Evolutionary conservation across 345 rosid genomes (phyloP).

Genomic region (Corchorus olitorius): DNA sequence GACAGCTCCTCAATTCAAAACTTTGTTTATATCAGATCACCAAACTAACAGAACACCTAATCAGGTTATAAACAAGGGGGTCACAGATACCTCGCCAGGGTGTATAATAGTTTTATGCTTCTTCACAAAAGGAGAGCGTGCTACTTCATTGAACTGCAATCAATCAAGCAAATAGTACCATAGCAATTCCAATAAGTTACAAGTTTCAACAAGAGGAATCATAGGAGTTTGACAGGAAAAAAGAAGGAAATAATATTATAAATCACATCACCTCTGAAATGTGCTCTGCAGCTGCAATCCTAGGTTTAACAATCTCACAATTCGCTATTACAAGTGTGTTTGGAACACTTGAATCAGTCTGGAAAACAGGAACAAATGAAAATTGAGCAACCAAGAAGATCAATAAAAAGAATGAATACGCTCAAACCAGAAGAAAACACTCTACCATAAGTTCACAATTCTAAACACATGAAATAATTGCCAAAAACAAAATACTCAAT

Average conservation of each 20-base stretch:
- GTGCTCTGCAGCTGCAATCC: conserved; percentile 93
- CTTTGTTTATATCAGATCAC: neutral
- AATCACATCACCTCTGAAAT: conserved; percentile 60
- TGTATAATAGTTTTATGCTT: conserved; percentile 65
- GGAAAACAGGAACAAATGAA: conserved; percentile 20
- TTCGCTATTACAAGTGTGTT: conserved; percentile 85
- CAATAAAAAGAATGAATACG: neutral
- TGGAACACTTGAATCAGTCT: conserved; percentile 91
- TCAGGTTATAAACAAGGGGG: neutral
- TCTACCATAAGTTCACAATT: neutral
- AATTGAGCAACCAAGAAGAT: conserved; percentile 17
- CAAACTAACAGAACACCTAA: neutral
- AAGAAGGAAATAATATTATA: neutral
- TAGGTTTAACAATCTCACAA: conserved; percentile 80
- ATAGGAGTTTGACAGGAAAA: neutral
- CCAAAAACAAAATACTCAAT: neutral
- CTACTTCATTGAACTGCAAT: conserved; percentile 65
- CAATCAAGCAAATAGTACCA: conserved; percentile 22
- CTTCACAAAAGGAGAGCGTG: conserved; percentile 68
- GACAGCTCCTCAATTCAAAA: neutral
- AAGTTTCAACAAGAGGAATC: neutral
- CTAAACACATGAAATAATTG: neutral
- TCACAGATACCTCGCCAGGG: conserved; percentile 62
- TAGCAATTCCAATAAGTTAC: conserved; percentile 4
- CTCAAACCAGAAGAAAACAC: neutral